A percentile compares a stretch with the other conserved stretches of the same genome.
Evolutionary conservation across 495 filamentous ascomycete genomes (phyloP).

Genomic region (Sordaria brevicollis): DNA sequence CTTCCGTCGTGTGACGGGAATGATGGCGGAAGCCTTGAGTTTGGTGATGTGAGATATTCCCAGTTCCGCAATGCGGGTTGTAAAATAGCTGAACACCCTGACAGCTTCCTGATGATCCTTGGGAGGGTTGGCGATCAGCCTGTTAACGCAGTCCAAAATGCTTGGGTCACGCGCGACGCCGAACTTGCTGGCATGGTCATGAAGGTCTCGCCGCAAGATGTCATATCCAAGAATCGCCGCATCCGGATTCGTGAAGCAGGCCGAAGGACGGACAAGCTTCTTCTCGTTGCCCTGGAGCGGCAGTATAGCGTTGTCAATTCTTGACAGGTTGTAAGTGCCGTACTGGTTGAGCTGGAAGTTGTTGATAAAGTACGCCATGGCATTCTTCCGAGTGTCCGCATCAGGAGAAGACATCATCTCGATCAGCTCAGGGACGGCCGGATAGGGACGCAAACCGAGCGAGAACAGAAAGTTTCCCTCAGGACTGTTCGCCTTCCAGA

Average conservation of each 20-base stretch:
- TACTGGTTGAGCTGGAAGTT: constrained; percentile 74
- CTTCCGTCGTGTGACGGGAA: constrained; percentile 49
- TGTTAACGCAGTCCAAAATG: constrained; percentile 60
- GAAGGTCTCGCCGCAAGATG: constrained; percentile 63
- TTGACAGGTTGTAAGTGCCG: constrained; percentile 43
- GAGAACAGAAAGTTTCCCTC: constrained; percentile 64
- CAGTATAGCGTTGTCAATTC: constrained; percentile 54
- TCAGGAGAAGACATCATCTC: constrained; percentile 64
- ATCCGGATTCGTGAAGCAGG: constrained; percentile 73
- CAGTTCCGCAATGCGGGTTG: constrained; percentile 63
- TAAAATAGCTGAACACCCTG: constrained; percentile 69
- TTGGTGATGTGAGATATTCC: constrained; percentile 45
- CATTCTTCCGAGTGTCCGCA: constrained; percentile 43
- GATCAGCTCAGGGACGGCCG: constrained; percentile 59
- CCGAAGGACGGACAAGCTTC: constrained; percentile 54
- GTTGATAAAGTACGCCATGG: constrained; percentile 72
- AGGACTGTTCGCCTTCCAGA: constrained; percentile 45
- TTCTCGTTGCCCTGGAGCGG: constrained; percentile 57
- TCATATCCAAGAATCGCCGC: constrained; percentile 69
- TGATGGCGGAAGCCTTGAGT: constrained; percentile 53
- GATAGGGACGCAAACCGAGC: constrained; percentile 62
- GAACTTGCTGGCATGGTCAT: constrained; percentile 66
- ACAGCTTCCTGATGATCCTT: constrained; percentile 50
- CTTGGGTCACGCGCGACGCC: constrained; percentile 73
- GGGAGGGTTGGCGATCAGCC: constrained; percentile 61